Conservation (phyloP, 176 grass and related monocot genomes). For the Triticum urartu region DNA sequence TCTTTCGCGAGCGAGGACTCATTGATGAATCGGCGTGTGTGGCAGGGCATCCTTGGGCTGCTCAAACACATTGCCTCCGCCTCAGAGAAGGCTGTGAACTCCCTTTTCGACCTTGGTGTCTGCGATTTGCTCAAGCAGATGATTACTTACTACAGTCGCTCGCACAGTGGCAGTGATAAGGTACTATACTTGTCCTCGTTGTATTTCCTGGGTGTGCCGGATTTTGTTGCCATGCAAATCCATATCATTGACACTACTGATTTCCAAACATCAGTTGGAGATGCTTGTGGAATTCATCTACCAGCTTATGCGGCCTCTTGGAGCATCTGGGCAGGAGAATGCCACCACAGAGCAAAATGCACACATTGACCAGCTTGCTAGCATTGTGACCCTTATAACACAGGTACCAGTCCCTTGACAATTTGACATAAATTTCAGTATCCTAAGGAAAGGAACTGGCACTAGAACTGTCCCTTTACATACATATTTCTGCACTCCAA, state of each 20-base stretch:
- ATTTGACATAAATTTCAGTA: background rate
- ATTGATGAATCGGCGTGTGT: slow-evolving; percentile 8
- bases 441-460: background rate
- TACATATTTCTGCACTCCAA: slow-evolving; percentile 14
- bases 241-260: slow-evolving; percentile 1
- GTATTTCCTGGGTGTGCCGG: background rate
- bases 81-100: slow-evolving; percentile 46
- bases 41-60: slow-evolving; percentile 45
- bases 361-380: slow-evolving; percentile 40
- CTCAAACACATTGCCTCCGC: slow-evolving; percentile 36
- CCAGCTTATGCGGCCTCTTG: slow-evolving; percentile 33
- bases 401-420: slow-evolving; percentile 34
- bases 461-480: background rate
- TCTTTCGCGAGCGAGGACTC: background rate
- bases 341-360: slow-evolving; percentile 16
- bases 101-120: slow-evolving; percentile 50
- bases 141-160: slow-evolving; percentile 30
- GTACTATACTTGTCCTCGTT: slow-evolving; percentile 18
- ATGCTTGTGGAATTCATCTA: slow-evolving; percentile 47
- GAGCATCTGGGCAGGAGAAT: slow-evolving; percentile 42
- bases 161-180: slow-evolving; percentile 18
- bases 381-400: slow-evolving; percentile 34
- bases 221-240: background rate
- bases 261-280: slow-evolving; percentile 37
- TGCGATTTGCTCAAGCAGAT: slow-evolving; percentile 40